Conservation (phyloP, 345 rosid species). For the Citrus australasica region DNA sequence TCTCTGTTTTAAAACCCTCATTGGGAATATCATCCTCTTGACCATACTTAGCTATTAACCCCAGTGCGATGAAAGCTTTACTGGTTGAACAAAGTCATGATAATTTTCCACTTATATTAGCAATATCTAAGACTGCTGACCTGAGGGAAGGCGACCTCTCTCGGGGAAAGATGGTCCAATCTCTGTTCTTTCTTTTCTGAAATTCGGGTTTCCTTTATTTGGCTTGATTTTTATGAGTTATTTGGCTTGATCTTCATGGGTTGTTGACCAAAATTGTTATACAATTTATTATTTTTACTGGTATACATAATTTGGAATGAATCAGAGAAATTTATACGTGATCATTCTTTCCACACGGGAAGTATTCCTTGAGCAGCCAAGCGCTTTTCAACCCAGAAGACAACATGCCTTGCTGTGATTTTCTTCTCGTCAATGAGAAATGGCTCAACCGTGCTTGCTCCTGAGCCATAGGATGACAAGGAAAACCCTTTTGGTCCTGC, state of each 20-base stretch:
- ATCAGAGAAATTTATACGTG: not conserved
- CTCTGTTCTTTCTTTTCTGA: too few relatives aligned
- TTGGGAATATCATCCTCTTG: not conserved
- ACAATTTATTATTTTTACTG: not conserved
- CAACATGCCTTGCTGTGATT: slow-evolving; percentile 67
- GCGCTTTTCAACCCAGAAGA: slow-evolving; percentile 94
- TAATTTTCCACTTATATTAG: not conserved
- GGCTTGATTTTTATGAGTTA: not conserved
- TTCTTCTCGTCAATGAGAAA: slow-evolving; percentile 90
- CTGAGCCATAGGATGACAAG: slow-evolving; percentile 68
- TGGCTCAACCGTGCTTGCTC: slow-evolving; percentile 85
- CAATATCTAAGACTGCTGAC: not conserved
- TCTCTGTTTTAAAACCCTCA: not conserved
- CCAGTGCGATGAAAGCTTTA: not conserved
- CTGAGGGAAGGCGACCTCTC: too few relatives aligned
- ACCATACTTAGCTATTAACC: too few relatives aligned
- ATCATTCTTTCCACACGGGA: slow-evolving; percentile 71
- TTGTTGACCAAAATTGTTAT: slow-evolving; percentile 1
- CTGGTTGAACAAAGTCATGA: not conserved
- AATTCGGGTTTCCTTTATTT: not conserved
- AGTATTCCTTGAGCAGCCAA: slow-evolving; percentile 94
- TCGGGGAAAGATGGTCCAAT: too few relatives aligned
- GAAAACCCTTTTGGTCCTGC: slow-evolving; percentile 88
- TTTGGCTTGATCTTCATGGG: not conserved
- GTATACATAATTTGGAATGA: slow-evolving; percentile 12